Conservation (phyloP, 345 rosid species). For the Citrus reticulata region DNA sequence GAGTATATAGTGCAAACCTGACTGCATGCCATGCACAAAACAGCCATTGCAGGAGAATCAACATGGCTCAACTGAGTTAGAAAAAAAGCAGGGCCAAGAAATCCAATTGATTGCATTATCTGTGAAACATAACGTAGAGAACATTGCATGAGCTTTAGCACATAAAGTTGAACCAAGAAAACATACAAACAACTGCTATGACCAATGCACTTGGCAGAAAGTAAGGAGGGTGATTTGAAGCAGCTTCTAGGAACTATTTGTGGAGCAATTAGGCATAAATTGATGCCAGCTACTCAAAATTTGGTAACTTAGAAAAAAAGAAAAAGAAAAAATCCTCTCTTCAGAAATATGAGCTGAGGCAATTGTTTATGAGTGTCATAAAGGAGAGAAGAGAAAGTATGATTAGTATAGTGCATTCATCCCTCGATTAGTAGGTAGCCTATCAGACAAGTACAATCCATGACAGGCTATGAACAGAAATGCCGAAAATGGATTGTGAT, state of each 20-base stretch:
- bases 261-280: too few species aligned
- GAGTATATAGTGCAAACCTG: slow-evolving; percentile 43
- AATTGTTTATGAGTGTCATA: background rate
- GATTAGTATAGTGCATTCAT: background rate
- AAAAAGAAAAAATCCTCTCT: background rate
- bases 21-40: slow-evolving; percentile 85
- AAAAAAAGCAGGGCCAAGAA: slow-evolving; percentile 96
- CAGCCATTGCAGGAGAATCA: slow-evolving; percentile 85
- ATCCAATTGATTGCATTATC: slow-evolving; percentile 97
- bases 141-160: background rate
- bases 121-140: slow-evolving; percentile 21
- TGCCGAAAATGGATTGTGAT: background rate
- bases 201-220: background rate
- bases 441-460: background rate
- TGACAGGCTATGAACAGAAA: background rate
- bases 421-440: background rate
- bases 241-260: background rate
- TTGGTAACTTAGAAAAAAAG: too few species aligned
- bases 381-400: background rate
- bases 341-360: background rate
- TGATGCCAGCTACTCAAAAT: too few species aligned
- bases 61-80: slow-evolving; percentile 91
- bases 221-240: background rate
- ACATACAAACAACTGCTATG: background rate
- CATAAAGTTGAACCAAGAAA: background rate